Evolutionary conservation across 2,329 filamentous ascomycete species (phyloP), one percentile per base, ranked within the genome.

Genomic region (Cladosporium sphaerospermum): DNA sequence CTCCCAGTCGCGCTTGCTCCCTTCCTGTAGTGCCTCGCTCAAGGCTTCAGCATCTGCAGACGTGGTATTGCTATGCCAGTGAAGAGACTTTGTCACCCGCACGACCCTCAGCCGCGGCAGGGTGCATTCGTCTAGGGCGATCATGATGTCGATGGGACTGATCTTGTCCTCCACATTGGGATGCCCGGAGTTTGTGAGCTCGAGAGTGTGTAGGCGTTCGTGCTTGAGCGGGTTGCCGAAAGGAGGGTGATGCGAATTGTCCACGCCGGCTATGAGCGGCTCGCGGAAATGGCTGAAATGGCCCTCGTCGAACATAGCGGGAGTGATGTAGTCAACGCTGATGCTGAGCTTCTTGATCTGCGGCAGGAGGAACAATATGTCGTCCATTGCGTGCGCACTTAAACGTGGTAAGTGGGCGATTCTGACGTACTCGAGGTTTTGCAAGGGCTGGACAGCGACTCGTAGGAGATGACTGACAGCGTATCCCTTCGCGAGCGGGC

Each of bases 301-400:
- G 28, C 51, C 49, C 37, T 61, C 57, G 39, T 68, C 71, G 57
- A 76, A 74, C 40, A 71, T 56, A 8, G 64, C 59, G 3, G 64
- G 64, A n/a, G 66, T 72, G 48, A 78, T 72, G 62, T 76, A 77
- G 56, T 77, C 75, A 9, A 75, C 65, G 18, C 72, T 70, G 42
- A 77, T 64, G 56, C 68, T 72, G 1, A 78, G 68, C 18, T 57
- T 56, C 2, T 61, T 61, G 2, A 77, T 61, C 4, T 67, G 58
- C 0, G 74, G 73, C 4, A 73, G 67, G 55, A 72, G 64, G 32
- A 65, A 59, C 1, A 77, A 62, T 0, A 77, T 62, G 13, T 59
- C 56, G 55, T 77, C 73, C 5, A 77, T 63, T 0, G 69, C 60
- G 33, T 67, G 67, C 31, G 68, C 63, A 28, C 63, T 63, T 0